phyloP scores from a whole-genome alignment of 2,329 filamentous ascomycete genomes.

The Fusarium nisikadoi region DNA sequence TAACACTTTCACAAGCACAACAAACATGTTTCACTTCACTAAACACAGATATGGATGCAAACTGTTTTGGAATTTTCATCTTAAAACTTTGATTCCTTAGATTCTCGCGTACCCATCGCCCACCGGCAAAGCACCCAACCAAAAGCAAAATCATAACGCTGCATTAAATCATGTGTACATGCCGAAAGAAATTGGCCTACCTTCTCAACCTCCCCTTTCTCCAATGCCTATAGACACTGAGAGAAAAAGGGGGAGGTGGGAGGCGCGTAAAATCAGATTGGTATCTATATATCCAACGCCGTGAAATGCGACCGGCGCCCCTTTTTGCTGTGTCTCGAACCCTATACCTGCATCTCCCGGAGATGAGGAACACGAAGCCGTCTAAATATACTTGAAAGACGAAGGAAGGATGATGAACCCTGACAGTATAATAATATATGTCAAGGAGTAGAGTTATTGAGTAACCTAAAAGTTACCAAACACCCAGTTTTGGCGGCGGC shows the following conservation, averaged over 20 bases:
- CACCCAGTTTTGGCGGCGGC: constrained; percentile 40
- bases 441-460: background rate
- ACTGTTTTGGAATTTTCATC: constrained; percentile 26
- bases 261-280: constrained; percentile 33
- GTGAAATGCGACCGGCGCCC: constrained; percentile 41
- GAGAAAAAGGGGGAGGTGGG: background rate
- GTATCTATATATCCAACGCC: constrained; percentile 46
- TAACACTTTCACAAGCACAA: background rate
- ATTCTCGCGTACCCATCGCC: constrained; percentile 22
- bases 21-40: constrained; percentile 17
- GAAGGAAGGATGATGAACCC: constrained; percentile 22
- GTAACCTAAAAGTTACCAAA: constrained; percentile 37
- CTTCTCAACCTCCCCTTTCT: background rate
- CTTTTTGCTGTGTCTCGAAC: constrained; percentile 21
- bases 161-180: constrained; percentile 28
- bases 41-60: constrained; percentile 16
- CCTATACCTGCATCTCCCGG: constrained; percentile 7
- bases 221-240: constrained; percentile 2
- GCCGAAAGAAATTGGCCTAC: constrained; percentile 6
- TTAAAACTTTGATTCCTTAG: constrained; percentile 6
- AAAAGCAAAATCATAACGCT: constrained; percentile 24
- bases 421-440: background rate
- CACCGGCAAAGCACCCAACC: constrained; percentile 21
- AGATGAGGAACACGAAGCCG: constrained; percentile 13
- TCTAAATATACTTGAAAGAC: constrained; percentile 32